phyloP scores from a whole-genome alignment of 163 green algal species.

The Scenedesmus sp. region DNA sequence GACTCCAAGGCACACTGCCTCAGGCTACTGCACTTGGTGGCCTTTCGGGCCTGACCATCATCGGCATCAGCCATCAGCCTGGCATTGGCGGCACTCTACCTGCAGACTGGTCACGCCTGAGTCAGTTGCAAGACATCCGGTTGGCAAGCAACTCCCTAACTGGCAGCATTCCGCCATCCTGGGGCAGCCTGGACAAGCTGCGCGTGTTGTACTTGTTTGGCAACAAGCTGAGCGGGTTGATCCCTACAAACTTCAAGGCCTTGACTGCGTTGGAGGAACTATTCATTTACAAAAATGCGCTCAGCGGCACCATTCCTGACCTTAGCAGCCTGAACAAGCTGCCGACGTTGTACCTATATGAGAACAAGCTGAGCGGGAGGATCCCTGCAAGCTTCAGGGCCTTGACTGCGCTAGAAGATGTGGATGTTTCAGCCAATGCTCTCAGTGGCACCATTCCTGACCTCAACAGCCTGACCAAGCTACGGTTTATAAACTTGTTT shows the following conservation, averaged over 20 bases:
- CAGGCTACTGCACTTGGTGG: background rate
- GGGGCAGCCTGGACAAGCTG: background rate
- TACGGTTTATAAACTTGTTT: too few relatives aligned
- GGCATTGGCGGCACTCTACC: background rate
- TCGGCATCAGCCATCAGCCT: background rate
- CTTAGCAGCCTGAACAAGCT: background rate
- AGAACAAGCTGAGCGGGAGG: background rate
- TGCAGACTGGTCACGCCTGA: background rate
- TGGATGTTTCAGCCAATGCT: background rate
- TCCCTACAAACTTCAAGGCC: background rate
- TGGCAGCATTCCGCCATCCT: constrained; percentile 8
- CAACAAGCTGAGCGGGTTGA: background rate
- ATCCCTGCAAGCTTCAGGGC: background rate
- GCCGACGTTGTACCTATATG: background rate
- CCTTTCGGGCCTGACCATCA: background rate
- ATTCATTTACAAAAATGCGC: background rate
- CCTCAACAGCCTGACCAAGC: too few relatives aligned
- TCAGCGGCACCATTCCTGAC: background rate
- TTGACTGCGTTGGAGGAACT: background rate
- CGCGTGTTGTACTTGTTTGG: background rate
- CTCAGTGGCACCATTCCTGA: too few relatives aligned
- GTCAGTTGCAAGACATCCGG: background rate
- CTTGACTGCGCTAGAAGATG: background rate
- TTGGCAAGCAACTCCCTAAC: background rate
- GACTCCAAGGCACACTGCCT: too few relatives aligned